Evolutionary conservation across 352 stramenopile species (phyloP), one percentile per base, ranked within the genome.

Genomic region (Pythium utonaiense): DNA sequence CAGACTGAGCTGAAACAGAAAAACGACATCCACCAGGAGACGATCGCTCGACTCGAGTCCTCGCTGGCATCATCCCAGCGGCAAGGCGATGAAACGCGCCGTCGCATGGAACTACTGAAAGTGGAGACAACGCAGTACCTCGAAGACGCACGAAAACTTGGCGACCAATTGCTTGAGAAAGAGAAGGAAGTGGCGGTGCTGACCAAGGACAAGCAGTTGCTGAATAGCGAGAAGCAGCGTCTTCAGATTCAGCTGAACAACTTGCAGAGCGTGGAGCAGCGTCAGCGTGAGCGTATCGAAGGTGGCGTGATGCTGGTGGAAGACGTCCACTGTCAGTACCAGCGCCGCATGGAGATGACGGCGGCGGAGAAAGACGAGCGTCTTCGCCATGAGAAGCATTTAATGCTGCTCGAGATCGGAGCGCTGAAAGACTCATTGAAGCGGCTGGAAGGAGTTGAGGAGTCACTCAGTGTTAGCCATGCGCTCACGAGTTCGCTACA

Each of bases 1-100:
- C 75, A 86, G 13, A 77, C 53, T 14, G 81, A 91, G 25, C 61
- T 88, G 13, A 83, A 78, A 57, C 67, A 75, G 57, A 86, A 85
- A n/a, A 78, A 75, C 21, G 75, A 85, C 10, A 79, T 78, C 25
- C 59, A 62, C 13, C 73, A 84, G 38, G 71, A 82, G 33, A 86
- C 69, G 0, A 71, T 86, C 3, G 67, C 67, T 8, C 69, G 74
- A 4, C 50, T 91, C 21, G 81, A 91, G 40, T 60, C 74, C 6
- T 69, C 62, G 6, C 56, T 89, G 8, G 56, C 42, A 0, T 36
- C 56, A 36, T 42, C 72, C 6, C 55, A 78, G 49, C 70, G 70
- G 0, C 75, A 86, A 41, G 62, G 65, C 16, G 81, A 89, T n/a
- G 77, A 89, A 12, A 41, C 65, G 7, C 65, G 80, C 31, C 77